Conservation (phyloP, 495 filamentous ascomycete genomes). For the Neurospora tetraspora region DNA sequence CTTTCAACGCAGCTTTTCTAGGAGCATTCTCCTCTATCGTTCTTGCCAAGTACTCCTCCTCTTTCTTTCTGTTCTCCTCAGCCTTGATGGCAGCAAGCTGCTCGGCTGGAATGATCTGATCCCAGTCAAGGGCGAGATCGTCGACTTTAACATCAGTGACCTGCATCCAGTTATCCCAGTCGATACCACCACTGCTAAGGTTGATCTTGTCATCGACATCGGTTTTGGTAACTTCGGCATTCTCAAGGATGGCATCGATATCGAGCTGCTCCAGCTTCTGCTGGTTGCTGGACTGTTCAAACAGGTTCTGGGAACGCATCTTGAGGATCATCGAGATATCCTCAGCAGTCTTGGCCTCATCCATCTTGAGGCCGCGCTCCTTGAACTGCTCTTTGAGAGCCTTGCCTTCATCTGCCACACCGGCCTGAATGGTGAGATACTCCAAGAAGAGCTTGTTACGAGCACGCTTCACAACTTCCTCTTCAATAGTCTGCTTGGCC, state of each 20-base stretch:
- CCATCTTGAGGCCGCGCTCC: slow-evolving; percentile 43
- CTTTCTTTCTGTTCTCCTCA: slow-evolving; percentile 72
- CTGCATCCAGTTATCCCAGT: slow-evolving; percentile 91
- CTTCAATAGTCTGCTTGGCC: slow-evolving; percentile 95
- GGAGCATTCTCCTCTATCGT: slow-evolving; percentile 80
- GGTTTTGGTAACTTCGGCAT: slow-evolving; percentile 90
- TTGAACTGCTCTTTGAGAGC: slow-evolving; percentile 52
- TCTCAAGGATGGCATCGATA: slow-evolving; percentile 91
- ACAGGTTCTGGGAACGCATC: slow-evolving; percentile 90
- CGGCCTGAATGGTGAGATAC: slow-evolving; percentile 92
- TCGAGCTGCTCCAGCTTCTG: slow-evolving; percentile 95
- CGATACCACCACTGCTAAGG: slow-evolving; percentile 62
- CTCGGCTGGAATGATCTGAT: slow-evolving; percentile 94
- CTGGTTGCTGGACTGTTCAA: slow-evolving; percentile 92
- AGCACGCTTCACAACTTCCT: slow-evolving; percentile 91
- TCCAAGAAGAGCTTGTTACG: slow-evolving; percentile 98
- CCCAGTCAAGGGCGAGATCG: slow-evolving; percentile 73
- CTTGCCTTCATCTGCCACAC: slow-evolving; percentile 85
- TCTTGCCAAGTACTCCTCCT: slow-evolving; percentile 72
- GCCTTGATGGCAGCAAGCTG: slow-evolving; percentile 79
- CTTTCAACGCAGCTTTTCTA: slow-evolving; percentile 55
- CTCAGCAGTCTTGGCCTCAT: slow-evolving; percentile 75
- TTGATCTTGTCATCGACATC: slow-evolving; percentile 62
- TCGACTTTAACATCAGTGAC: slow-evolving; percentile 93
- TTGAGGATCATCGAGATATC: slow-evolving; percentile 92